Base-by-base conservation (phyloP, 2,329 filamentous ascomycete genomes). In the Ophioceras dolichostomum region DNA sequence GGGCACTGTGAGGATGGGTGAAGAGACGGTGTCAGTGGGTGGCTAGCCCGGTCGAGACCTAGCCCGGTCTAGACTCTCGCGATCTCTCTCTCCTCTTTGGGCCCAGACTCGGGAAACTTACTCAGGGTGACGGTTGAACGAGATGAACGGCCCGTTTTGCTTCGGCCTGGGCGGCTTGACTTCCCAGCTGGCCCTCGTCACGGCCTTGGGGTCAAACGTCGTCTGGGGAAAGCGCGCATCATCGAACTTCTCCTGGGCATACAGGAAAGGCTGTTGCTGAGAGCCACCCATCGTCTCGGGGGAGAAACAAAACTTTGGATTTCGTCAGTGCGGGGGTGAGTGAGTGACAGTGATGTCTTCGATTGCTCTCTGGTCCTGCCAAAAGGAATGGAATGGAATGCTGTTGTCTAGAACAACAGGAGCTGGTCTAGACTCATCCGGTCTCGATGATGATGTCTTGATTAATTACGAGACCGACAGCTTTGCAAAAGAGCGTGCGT, bases 61-160 rank as follows among this genome's bases (percentile, higher is more conserved):
- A n/a, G n/a, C n/a, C n/a, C n/a, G n/a, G 22, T 26, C 22, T 26
- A 26, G 22, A 26, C 22, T 26, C 7, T 20, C 21, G n/a, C 9
- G 18, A 30, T 14, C 30, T 32, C 30, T 18, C 9, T 21, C 18
- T 8, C 17, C 26, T 14, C 16, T 21, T 12, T 19, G 16, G 10
- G 29, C 19, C 6, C 10, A 5, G 12, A 34, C 14, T 16, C n/a
- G n/a, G 10, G 17, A 10, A 14, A 62, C 76, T 52, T 69, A 86
- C 80, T 95, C 87, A 2, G 88, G 87, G 57, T 94, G 88, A 40
- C 74, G 71, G 57, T 93, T 91, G 66, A 94, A 82, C 41, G 81
- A 73, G 44, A 95, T 62, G 45, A 93, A 62, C 10, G 86, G 87
- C 0, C 86, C 87, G 37, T 83, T 68, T 20, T 68, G 71, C 66